Conservation (phyloP, 2,329 filamentous ascomycete genomes). For the Ascocoryne sarcoides region DNA sequence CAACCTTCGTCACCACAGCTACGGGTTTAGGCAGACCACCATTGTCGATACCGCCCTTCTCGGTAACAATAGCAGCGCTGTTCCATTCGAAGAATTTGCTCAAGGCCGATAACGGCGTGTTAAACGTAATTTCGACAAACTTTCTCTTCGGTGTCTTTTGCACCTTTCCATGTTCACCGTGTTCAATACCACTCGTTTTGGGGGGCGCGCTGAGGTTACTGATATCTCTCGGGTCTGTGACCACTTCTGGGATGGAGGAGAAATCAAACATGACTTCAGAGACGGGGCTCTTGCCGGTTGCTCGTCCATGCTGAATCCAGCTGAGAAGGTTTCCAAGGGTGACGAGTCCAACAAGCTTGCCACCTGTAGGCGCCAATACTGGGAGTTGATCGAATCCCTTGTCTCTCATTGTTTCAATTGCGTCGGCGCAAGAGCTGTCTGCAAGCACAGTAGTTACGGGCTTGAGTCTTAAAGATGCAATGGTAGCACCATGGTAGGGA, state of each 20-base stretch:
- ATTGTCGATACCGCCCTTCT: slow-evolving; percentile 47
- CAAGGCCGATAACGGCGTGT: slow-evolving; percentile 74
- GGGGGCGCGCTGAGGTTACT: slow-evolving; percentile 29
- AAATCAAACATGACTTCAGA: slow-evolving; percentile 97
- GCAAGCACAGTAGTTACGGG: slow-evolving; percentile 79
- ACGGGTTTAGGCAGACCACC: slow-evolving; percentile 61
- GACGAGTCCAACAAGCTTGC: slow-evolving; percentile 78
- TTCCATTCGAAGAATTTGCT: slow-evolving; percentile 98
- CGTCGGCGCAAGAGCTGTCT: slow-evolving; percentile 66
- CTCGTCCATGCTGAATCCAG: slow-evolving; percentile 78
- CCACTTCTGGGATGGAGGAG: slow-evolving; percentile 73
- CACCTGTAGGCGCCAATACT: slow-evolving; percentile 62
- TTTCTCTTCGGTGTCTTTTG: slow-evolving; percentile 47
- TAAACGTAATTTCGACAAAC: slow-evolving; percentile 90
- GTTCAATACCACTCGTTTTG: slow-evolving; percentile 23
- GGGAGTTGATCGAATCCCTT: slow-evolving; percentile 97
- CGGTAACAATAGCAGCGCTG: slow-evolving; percentile 88
- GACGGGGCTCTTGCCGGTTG: slow-evolving; percentile 63
- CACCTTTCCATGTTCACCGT: slow-evolving; percentile 26
- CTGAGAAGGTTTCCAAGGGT: slow-evolving; percentile 91
- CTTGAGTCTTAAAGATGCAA: slow-evolving; percentile 78
- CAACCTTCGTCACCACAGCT: slow-evolving; percentile 93
- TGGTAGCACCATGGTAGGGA: slow-evolving; percentile 68
- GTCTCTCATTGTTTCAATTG: slow-evolving; percentile 96
- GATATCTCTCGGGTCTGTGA: slow-evolving; percentile 74